Evolutionary conservation across 2,329 filamentous ascomycete species (phyloP).

Genomic region (Cadophora luteo-olivacea): DNA sequence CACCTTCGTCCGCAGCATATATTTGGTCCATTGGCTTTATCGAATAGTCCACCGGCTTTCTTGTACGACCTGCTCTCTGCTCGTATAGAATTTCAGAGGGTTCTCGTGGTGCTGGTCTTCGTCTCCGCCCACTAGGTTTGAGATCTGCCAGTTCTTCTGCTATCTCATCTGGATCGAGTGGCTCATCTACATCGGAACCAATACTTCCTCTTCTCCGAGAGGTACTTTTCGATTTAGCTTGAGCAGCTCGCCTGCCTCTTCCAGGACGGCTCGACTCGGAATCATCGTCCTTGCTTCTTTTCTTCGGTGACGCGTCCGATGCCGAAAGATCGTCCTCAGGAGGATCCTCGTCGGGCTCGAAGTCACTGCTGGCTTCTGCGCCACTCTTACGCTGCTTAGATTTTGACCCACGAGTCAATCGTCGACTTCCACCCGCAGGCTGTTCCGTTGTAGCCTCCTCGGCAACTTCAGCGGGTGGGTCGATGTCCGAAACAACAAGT

Average conservation of each 20-base stretch:
- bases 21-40: constrained; percentile 78
- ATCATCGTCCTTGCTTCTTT: constrained; percentile 51
- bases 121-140: constrained; percentile 51
- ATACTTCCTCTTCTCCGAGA: constrained; percentile 53
- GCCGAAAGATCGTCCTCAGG: constrained; percentile 59
- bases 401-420: constrained; percentile 40
- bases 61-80: constrained; percentile 57
- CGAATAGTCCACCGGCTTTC: constrained; percentile 82
- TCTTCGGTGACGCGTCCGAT: constrained; percentile 45
- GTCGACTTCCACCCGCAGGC: constrained; percentile 37
- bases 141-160: constrained; percentile 71
- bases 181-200: constrained; percentile 60
- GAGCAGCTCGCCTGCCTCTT: constrained; percentile 52
- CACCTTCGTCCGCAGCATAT: constrained; percentile 75
- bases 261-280: constrained; percentile 57
- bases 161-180: constrained; percentile 68
- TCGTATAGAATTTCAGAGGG: constrained; percentile 66
- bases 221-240: constrained; percentile 53
- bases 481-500: constrained; percentile 24
- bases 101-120: constrained; percentile 52
- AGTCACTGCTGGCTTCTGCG: constrained; percentile 44
- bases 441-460: constrained; percentile 50
- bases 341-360: constrained; percentile 48
- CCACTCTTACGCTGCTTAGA: constrained; percentile 38
- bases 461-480: constrained; percentile 56